Evolutionary conservation across 1,284 basidiomycete species (phyloP).

Genomic region (Malassezia globosa): DNA sequence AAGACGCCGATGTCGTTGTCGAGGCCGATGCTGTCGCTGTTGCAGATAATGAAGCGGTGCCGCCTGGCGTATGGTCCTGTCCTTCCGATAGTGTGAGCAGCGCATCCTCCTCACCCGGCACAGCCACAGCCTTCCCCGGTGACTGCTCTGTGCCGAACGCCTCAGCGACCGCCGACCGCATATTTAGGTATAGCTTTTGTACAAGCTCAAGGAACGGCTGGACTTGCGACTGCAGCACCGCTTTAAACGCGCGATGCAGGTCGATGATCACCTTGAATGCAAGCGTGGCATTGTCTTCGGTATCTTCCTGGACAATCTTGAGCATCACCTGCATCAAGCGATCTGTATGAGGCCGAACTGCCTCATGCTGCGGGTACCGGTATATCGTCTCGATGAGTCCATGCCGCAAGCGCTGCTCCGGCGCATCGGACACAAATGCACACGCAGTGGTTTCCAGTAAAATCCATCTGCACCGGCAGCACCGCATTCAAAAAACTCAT

Average conservation of each 20-base stretch:
- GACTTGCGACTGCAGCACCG: constrained; percentile 62
- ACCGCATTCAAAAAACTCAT: constrained; percentile 54
- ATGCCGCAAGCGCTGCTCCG: constrained; percentile 63
- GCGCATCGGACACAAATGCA: constrained; percentile 63
- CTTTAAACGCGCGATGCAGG: constrained; percentile 49
- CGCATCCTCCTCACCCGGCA: neutral
- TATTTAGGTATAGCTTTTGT: constrained; percentile 65
- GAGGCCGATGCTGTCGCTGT: constrained; percentile 1
- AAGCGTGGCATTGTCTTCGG: constrained; percentile 85
- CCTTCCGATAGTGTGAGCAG: constrained; percentile 6
- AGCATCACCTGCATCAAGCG: constrained; percentile 65
- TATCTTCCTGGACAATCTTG: constrained; percentile 73
- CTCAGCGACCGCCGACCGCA: constrained; percentile 64
- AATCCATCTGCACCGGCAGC: constrained; percentile 67
- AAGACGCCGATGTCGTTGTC: too few species aligned
- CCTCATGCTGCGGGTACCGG: constrained; percentile 72
- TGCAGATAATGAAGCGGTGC: too few species aligned
- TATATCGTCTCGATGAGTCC: constrained; percentile 54
- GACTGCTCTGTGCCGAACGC: constrained; percentile 52
- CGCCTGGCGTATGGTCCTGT: too few species aligned
- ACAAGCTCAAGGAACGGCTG: constrained; percentile 68
- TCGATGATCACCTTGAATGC: constrained; percentile 90
- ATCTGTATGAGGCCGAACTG: constrained; percentile 60
- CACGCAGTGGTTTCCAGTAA: constrained; percentile 67
- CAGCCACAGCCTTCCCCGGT: constrained; percentile 5